Base-by-base conservation (phyloP, 1,284 basidiomycete genomes). In the Pterula multifida region DNA sequence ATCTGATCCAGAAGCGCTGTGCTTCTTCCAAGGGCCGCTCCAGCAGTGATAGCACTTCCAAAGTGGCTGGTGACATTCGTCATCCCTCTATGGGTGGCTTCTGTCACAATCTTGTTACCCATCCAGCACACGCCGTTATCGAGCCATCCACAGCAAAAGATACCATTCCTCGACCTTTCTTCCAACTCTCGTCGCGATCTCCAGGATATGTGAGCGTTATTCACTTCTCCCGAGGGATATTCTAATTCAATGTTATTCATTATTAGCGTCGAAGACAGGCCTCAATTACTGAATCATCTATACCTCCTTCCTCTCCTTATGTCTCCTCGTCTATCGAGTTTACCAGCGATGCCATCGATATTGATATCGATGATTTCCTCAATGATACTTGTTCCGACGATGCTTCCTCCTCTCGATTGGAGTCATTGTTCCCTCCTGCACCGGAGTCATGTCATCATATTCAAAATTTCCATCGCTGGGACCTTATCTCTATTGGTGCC, bases 321-420 rank as follows among this genome's bases (percentile, higher is more conserved):
- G 67, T 66, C 17, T 55, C 54, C 23, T 60, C 66, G 50, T 66
- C 68, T 52, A 61, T 63, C 53, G 62, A 64, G 47, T 57, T 65
- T 1, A 63, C 64, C 1, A 60, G 61, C 12, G 53, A 61, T 42
- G 63, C 62, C 15, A 63, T 73, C n/a, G 72, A 78, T 3, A 75
- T 79, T 45, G 68, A 71, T 49, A 71, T 89, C n/a, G 78, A 86
- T 57, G 85, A 90, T 56, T 90, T n/a, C 69, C 90, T 28, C 83
- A 90, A 53, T 68, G 79, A 0, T 78, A 85, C 0, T 76, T 85
- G 62, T 68, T 89, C 45, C 13, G 76, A 79, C 55, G 68, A 73
- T 3, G 79, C 79, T 51, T 68, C 72, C 3, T 61, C 64, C 12
- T 52, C 51, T 19, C 58, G 55, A 52, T 50, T 52, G 56, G 62